Conservation (phyloP, 2,329 filamentous ascomycete species). For the Penicillium olsonii region DNA sequence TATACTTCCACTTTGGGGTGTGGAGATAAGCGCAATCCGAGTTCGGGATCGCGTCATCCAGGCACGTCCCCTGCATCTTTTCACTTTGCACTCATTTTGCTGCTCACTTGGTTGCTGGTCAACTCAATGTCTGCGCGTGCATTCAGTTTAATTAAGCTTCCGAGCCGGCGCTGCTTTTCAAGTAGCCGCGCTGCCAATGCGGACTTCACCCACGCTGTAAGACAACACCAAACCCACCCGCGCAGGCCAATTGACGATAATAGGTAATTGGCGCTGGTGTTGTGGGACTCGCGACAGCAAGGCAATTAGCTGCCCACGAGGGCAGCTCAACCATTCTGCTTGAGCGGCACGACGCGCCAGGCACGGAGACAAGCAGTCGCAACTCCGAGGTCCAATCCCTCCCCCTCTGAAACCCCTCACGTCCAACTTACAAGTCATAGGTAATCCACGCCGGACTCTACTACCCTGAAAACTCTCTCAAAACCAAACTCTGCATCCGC, state of each 20-base stretch:
- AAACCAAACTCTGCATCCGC: slow-evolving; percentile 77
- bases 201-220: slow-evolving; percentile 65
- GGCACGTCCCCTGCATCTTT: neutral
- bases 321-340: slow-evolving; percentile 72
- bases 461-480: slow-evolving; percentile 75
- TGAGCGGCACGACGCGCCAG: slow-evolving; percentile 73
- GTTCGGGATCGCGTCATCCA: slow-evolving; percentile 2
- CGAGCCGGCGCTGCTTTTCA: slow-evolving; percentile 43
- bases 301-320: slow-evolving; percentile 65
- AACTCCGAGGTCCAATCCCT: slow-evolving; percentile 70
- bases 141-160: slow-evolving; percentile 1
- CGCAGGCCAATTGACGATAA: slow-evolving; percentile 8
- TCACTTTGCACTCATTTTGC: too few species aligned
- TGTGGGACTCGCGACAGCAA: slow-evolving; percentile 78
- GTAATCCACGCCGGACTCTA: slow-evolving; percentile 96
- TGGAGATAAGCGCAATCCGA: neutral
- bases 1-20: too few species aligned
- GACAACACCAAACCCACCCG: neutral
- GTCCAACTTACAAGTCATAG: slow-evolving; percentile 35
- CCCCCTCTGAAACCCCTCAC: neutral
- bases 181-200: slow-evolving; percentile 43
- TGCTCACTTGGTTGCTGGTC: slow-evolving; percentile 8
- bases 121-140: slow-evolving; percentile 16
- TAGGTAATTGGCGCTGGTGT: slow-evolving; percentile 69
- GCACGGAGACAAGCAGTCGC: slow-evolving; percentile 83